Evolutionary conservation across 257 asterid genomes (phyloP).

Genomic region (Jaltomata sinuosa): DNA sequence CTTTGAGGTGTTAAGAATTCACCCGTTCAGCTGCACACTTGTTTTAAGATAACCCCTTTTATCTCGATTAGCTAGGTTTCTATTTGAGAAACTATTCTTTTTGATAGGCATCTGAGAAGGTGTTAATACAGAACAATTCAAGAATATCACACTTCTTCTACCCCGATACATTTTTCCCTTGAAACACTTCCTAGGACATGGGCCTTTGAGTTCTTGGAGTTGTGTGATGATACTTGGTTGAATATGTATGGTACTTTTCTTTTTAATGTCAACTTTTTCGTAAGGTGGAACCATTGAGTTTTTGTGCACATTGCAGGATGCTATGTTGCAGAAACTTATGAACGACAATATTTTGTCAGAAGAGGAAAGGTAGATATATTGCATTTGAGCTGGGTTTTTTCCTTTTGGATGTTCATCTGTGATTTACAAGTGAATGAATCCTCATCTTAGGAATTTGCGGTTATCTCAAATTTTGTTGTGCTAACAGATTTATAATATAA

Average conservation of each 20-base stretch:
- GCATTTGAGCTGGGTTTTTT: background rate
- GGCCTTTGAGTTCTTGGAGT: background rate
- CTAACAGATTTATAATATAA: background rate
- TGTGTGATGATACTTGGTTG: background rate
- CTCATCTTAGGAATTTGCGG: background rate
- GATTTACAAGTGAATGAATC: background rate
- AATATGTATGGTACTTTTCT: background rate
- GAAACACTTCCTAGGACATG: background rate
- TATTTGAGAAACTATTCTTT: background rate
- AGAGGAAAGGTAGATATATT: conserved; percentile 79
- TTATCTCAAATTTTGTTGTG: background rate
- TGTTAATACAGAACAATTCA: background rate
- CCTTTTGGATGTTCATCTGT: background rate
- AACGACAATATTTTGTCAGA: conserved; percentile 54
- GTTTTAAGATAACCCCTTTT: background rate
- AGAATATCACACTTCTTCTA: background rate
- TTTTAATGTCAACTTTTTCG: background rate
- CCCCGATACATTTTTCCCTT: background rate
- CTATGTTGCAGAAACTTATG: conserved; percentile 78
- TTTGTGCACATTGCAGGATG: conserved; percentile 51
- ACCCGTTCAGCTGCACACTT: background rate
- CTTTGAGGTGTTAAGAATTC: background rate
- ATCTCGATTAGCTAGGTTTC: background rate
- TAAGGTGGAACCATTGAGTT: background rate
- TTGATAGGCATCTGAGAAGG: background rate